Evolutionary conservation across 495 filamentous ascomycete genomes (phyloP).

Genomic region (Amorphotheca resinae): DNA sequence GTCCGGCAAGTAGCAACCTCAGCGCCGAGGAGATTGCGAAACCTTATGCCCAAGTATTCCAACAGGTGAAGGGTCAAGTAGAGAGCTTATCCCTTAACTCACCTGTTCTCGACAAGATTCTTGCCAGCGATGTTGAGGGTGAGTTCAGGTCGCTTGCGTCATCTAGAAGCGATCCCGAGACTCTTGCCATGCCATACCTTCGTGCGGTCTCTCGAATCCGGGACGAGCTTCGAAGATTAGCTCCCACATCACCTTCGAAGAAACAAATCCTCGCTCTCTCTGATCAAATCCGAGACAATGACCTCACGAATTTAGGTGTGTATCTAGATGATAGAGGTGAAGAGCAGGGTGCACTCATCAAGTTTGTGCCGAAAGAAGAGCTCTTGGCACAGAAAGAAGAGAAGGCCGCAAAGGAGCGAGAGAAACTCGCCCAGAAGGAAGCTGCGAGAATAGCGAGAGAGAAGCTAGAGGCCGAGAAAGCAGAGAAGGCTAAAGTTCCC

Average conservation of each 20-base stretch:
- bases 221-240: constrained; percentile 51
- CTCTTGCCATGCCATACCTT: constrained; percentile 49
- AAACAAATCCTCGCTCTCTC: constrained; percentile 54
- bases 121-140: constrained; percentile 22
- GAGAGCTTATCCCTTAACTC: constrained; percentile 22
- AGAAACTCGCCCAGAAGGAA: constrained; percentile 40
- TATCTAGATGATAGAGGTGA: constrained; percentile 73
- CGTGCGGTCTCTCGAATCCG: constrained; percentile 52
- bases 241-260: constrained; percentile 42
- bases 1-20: constrained; percentile 33
- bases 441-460: constrained; percentile 25
- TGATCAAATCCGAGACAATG: constrained; percentile 66
- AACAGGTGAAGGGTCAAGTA: constrained; percentile 27
- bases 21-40: constrained; percentile 32
- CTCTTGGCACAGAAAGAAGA: constrained; percentile 62
- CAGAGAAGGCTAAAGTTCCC: constrained; percentile 60
- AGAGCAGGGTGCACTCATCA: constrained; percentile 60
- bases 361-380: constrained; percentile 60
- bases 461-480: constrained; percentile 31
- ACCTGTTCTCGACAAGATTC: constrained; percentile 18
- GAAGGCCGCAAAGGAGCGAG: constrained; percentile 43
- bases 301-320: constrained; percentile 67
- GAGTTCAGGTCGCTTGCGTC: constrained; percentile 31
- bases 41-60: constrained; percentile 30
- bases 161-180: constrained; percentile 30